A percentile compares a stretch with the other conserved stretches of the same genome.
phyloP scores from a whole-genome alignment of 345 rosid species.

The Aegle marmelos region DNA sequence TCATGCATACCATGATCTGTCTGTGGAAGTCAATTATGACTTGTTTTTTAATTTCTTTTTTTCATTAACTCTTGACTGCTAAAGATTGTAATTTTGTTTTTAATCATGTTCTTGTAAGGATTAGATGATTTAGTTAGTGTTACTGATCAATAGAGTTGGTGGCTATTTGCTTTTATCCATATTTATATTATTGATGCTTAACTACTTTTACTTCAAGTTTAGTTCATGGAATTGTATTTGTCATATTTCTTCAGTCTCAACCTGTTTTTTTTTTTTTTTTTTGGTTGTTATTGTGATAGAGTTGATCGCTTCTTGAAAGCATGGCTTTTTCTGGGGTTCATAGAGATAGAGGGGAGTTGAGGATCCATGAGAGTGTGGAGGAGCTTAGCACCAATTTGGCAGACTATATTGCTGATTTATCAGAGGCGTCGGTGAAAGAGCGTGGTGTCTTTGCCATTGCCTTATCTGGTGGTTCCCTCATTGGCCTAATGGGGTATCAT shows the following conservation, averaged over 20 bases:
- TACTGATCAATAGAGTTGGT: constrained; percentile 2
- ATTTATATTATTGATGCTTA: not conserved
- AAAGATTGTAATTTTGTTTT: not conserved
- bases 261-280: constrained; percentile 1
- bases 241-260: not conserved
- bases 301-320: constrained; percentile 29
- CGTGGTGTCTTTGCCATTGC: constrained; percentile 80
- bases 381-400: constrained; percentile 81
- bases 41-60: not conserved
- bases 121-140: constrained; percentile 11
- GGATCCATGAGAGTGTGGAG: constrained; percentile 69
- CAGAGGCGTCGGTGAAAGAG: constrained; percentile 80
- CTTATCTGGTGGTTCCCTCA: constrained; percentile 85
- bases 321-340: constrained; percentile 67
- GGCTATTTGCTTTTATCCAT: constrained; percentile 4
- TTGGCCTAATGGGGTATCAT: constrained; percentile 64
- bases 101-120: not conserved
- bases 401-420: constrained; percentile 75
- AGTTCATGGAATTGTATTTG: constrained; percentile 1
- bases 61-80: not conserved
- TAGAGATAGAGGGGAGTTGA: constrained; percentile 61
- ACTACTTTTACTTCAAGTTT: not conserved
- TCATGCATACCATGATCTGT: constrained; percentile 13
- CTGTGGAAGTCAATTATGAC: constrained; percentile 9
- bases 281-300: constrained; percentile 13